A percentile compares a stretch with the other conserved stretches of the same genome.
These are phyloP conservation scores for Aspergillus tamarii DNA, from an alignment of 2,329 filamentous ascomycete species.

Conservation along the genomic window DNA sequence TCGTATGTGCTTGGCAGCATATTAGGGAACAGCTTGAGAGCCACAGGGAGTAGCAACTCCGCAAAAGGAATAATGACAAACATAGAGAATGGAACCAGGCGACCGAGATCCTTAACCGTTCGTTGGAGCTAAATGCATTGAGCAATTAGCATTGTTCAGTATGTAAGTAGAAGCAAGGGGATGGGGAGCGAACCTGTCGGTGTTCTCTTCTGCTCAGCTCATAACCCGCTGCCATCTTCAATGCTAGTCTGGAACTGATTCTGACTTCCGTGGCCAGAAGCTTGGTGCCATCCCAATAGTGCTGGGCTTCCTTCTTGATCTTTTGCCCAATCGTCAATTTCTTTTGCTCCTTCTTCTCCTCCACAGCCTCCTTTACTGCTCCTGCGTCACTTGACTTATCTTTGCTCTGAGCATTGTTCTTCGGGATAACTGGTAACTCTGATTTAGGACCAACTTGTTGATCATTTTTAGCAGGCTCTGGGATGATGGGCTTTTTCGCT, in stretches of 20 bases:
- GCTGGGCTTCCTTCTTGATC: slow-evolving; percentile 88
- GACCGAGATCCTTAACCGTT: slow-evolving; percentile 90
- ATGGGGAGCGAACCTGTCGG: slow-evolving; percentile 63
- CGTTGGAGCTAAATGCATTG: slow-evolving; percentile 65
- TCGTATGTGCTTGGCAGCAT: slow-evolving; percentile 97
- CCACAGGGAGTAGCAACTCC: slow-evolving; percentile 87
- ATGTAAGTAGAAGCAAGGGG: neutral
- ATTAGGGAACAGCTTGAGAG: slow-evolving; percentile 94
- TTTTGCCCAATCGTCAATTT: slow-evolving; percentile 89
- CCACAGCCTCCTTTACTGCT: slow-evolving; percentile 64
- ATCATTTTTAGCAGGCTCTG: slow-evolving; percentile 51
- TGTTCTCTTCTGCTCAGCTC: slow-evolving; percentile 93
- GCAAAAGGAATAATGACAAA: slow-evolving; percentile 97
- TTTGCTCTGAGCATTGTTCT: slow-evolving; percentile 52
- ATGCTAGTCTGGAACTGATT: slow-evolving; percentile 85
- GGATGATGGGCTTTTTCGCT: slow-evolving; percentile 80
- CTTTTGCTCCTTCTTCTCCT: slow-evolving; percentile 72
- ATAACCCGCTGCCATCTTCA: slow-evolving; percentile 98
- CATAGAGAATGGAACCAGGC: slow-evolving; percentile 91
- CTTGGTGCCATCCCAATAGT: slow-evolving; percentile 99
- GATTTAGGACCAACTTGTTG: slow-evolving; percentile 43
- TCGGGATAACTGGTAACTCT: slow-evolving; percentile 44
- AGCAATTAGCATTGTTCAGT: slow-evolving; percentile 14
- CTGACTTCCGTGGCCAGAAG: slow-evolving; percentile 86
- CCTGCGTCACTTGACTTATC: slow-evolving; percentile 65